Conservation (phyloP, 2,329 filamentous ascomycete species). For the Trichoderma atrobrunneum region DNA sequence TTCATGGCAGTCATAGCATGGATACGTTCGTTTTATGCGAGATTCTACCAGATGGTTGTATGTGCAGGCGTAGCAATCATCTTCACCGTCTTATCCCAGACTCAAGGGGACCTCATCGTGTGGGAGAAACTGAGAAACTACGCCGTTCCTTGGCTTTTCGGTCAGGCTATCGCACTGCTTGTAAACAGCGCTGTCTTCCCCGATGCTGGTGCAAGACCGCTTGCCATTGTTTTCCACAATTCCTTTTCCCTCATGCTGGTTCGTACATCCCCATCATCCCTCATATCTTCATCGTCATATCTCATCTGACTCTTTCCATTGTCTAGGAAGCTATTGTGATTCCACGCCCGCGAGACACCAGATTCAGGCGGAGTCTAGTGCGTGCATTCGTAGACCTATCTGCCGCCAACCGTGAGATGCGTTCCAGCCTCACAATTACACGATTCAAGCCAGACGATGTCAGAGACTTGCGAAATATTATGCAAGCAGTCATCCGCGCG, state of each 20-base stretch:
- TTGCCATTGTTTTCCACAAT: constrained; percentile 47
- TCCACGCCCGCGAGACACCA: constrained; percentile 30
- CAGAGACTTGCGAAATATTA: constrained; percentile 48
- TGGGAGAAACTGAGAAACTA: constrained; percentile 53
- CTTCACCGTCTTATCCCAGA: constrained; percentile 52
- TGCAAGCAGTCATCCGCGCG: constrained; percentile 54
- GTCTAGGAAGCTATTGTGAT: constrained; percentile 33
- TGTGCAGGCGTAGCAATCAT: constrained; percentile 55
- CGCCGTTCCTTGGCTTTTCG: constrained; percentile 54
- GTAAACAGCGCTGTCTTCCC: constrained; percentile 50
- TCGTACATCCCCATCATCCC: constrained; percentile 10
- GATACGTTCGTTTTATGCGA: constrained; percentile 53
- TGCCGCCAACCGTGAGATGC: constrained; percentile 54
- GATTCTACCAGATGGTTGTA: constrained; percentile 54
- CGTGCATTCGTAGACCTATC: constrained; percentile 56
- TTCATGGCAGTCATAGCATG: constrained; percentile 52
- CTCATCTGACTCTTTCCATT: background rate
- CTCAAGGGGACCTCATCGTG: constrained; percentile 39
- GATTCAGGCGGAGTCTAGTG: constrained; percentile 44
- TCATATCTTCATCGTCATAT: background rate
- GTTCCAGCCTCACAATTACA: constrained; percentile 55
- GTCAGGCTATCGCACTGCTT: constrained; percentile 51
- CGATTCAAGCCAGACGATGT: constrained; percentile 51
- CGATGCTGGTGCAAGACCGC: constrained; percentile 53
- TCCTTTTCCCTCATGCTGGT: constrained; percentile 49